These are phyloP conservation scores for Russula dissimulans DNA, from an alignment of 768 basidiomycete species.

Conservation along the genomic window DNA sequence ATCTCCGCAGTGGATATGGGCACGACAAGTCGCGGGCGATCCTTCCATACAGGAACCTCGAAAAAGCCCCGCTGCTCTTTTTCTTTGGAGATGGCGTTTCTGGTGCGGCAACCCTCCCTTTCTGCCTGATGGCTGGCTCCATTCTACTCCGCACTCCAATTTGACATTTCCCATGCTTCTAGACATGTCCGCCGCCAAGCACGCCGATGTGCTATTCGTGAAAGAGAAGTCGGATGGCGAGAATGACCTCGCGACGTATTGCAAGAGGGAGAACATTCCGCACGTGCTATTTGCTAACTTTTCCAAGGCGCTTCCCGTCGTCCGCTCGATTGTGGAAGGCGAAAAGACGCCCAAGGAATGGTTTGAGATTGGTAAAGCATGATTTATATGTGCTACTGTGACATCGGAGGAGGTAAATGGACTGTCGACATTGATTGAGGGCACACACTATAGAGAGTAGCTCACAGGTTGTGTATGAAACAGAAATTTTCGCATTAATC, in stretches of 20 bases:
- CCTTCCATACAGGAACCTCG: conserved; percentile 71
- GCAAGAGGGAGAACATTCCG: conserved; percentile 65
- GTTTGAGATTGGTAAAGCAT: conserved; percentile 21
- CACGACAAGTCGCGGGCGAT: conserved; percentile 98
- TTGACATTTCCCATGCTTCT: conserved; percentile 1
- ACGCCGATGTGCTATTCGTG: conserved; percentile 93
- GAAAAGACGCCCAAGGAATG: conserved; percentile 49
- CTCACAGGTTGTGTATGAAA: too few species aligned
- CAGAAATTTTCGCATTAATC: background rate
- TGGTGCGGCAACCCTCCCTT: conserved; percentile 37
- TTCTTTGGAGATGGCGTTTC: conserved; percentile 99
- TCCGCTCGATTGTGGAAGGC: conserved; percentile 65
- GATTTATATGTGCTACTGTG: background rate
- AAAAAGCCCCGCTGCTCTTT: conserved; percentile 70
- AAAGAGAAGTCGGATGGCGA: conserved; percentile 70
- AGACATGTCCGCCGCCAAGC: conserved; percentile 89
- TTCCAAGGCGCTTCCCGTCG: conserved; percentile 45
- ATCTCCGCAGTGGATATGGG: conserved; percentile 57
- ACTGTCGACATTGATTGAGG: too few species aligned
- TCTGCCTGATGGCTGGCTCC: too few species aligned
- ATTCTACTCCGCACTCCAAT: background rate
- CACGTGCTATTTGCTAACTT: conserved; percentile 77
- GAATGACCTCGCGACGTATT: conserved; percentile 83
- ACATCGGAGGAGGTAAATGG: too few species aligned
- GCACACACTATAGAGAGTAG: too few species aligned